Evolutionary conservation across 2,329 filamentous ascomycete genomes (phyloP).

Genomic region (Ascochyta lentis): DNA sequence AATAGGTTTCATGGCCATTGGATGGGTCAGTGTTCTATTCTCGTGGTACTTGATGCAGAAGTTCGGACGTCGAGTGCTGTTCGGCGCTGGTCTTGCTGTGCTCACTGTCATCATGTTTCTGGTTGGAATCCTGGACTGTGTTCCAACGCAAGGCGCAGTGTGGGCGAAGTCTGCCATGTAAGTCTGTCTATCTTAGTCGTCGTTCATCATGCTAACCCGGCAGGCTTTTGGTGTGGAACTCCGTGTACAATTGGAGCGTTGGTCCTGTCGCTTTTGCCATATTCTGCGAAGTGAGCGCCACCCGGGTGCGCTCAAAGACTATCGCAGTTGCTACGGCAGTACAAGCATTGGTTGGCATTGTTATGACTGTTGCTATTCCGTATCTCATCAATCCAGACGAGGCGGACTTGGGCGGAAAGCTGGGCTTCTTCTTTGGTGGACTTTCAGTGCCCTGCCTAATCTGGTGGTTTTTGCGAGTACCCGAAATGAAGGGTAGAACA

Average conservation of each 20-base stretch:
- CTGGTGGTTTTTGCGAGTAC: constrained; percentile 47
- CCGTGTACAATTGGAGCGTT: constrained; percentile 82
- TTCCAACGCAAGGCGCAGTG: constrained; percentile 39
- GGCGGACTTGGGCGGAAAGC: constrained; percentile 48
- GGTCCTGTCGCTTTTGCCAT: constrained; percentile 87
- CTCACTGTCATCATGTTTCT: constrained; percentile 71
- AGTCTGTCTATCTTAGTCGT: not conserved
- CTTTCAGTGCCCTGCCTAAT: constrained; percentile 36
- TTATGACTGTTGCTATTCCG: constrained; percentile 43
- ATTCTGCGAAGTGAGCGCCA: constrained; percentile 77
- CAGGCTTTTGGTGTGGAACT: constrained; percentile 24
- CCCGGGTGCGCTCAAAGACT: constrained; percentile 75
- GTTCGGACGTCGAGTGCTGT: constrained; percentile 74
- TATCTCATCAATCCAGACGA: constrained; percentile 52
- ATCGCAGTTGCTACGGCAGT: constrained; percentile 71
- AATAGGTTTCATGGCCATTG: constrained; percentile 63
- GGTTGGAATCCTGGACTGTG: constrained; percentile 78
- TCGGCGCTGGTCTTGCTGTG: constrained; percentile 65
- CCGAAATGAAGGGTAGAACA: constrained; percentile 49
- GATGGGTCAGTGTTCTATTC: constrained; percentile 77
- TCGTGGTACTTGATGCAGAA: constrained; percentile 80
- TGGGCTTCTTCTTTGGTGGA: constrained; percentile 51
- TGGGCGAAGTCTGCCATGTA: constrained; percentile 50
- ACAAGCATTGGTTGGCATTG: constrained; percentile 48
- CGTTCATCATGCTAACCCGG: not conserved